phyloP scores from a whole-genome alignment of 495 filamentous ascomycete species.

The Neurospora sp. region DNA sequence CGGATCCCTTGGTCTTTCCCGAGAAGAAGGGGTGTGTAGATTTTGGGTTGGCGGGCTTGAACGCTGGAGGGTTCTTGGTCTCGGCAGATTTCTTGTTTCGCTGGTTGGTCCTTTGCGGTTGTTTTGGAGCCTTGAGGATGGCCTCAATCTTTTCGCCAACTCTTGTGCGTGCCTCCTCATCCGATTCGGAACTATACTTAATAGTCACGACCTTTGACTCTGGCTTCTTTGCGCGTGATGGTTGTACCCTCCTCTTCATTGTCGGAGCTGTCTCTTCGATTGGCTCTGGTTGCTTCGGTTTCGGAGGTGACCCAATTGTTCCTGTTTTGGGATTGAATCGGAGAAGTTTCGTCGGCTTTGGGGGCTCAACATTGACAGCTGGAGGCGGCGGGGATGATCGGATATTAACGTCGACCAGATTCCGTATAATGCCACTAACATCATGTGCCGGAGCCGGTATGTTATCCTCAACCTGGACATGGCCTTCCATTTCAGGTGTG shows the following conservation, averaged over 20 bases:
- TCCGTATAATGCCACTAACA: neutral
- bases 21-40: constrained; percentile 76
- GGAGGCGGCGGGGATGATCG: neutral
- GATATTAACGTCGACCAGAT: neutral
- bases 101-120: constrained; percentile 11
- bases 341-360: constrained; percentile 36
- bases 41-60: constrained; percentile 34
- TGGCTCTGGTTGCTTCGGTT: constrained; percentile 12
- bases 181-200: constrained; percentile 23
- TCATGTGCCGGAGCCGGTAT: neutral
- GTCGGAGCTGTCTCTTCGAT: neutral
- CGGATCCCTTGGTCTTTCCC: constrained; percentile 27
- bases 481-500: neutral
- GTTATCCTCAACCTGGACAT: neutral
- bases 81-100: constrained; percentile 8
- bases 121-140: constrained; percentile 16
- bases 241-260: neutral
- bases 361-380: neutral
- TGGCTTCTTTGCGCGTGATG: constrained; percentile 5
- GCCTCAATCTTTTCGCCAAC: constrained; percentile 26
- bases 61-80: neutral
- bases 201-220: constrained; percentile 20
- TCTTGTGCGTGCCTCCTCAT: constrained; percentile 15
- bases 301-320: constrained; percentile 46
- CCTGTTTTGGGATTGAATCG: constrained; percentile 40